These are phyloP conservation scores for Aspergillus sp. DNA, from an alignment of 2,329 filamentous ascomycete species.

Conservation along the genomic window DNA sequence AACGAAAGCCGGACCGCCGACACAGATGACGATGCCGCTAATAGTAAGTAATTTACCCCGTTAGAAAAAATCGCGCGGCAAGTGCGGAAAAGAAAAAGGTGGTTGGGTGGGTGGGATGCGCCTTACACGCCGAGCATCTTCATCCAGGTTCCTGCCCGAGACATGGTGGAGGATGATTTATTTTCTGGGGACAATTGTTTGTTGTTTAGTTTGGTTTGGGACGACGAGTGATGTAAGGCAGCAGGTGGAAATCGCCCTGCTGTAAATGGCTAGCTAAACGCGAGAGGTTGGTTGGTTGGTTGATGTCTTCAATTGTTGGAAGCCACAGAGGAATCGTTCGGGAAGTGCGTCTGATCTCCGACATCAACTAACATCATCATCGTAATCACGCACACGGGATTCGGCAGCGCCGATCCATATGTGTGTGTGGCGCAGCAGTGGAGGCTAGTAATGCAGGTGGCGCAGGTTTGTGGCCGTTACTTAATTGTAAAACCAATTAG, in stretches of 20 bases:
- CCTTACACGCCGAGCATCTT: constrained; percentile 74
- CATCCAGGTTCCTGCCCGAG: constrained; percentile 50
- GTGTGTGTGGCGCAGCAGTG: constrained; percentile 8
- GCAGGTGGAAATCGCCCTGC: neutral
- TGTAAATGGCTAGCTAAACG: neutral
- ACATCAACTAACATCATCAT: neutral
- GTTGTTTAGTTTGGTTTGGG: neutral
- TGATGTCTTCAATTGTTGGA: neutral
- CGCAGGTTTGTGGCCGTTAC: neutral
- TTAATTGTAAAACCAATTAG: neutral
- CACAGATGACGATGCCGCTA: constrained; percentile 70
- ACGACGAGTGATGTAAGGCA: neutral
- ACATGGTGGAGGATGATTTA: constrained; percentile 40
- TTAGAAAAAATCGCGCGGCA: constrained; percentile 7
- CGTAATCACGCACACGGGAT: constrained; percentile 1
- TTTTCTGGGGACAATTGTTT: neutral
- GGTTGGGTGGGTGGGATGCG: constrained; percentile 9
- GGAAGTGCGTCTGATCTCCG: neutral
- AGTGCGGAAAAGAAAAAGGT: neutral
- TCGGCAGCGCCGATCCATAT: constrained; percentile 2
- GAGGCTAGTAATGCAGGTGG: constrained; percentile 2
- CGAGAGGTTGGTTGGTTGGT: neutral
- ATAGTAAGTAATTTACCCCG: neutral
- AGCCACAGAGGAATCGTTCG: neutral
- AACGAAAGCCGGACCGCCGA: constrained; percentile 84